These are phyloP conservation scores for Coriolopsis trogii DNA, from an alignment of 1,284 basidiomycete species.

Conservation along the genomic window DNA sequence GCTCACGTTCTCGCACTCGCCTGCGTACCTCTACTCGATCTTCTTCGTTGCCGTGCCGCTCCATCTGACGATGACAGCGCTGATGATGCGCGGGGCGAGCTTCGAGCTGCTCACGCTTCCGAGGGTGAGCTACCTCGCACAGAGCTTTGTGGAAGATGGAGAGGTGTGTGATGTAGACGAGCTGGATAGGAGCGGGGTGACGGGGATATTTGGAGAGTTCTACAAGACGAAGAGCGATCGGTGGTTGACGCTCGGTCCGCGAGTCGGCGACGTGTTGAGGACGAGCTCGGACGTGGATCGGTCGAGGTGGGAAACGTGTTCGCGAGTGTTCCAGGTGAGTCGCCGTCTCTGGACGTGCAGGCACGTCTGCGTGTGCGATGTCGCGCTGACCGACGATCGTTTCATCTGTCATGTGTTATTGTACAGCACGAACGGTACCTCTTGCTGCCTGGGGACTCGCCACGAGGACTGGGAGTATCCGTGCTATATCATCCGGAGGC, in stretches of 20 bases:
- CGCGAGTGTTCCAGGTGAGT: slow-evolving; percentile 31
- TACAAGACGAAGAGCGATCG: slow-evolving; percentile 29
- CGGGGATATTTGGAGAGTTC: slow-evolving; percentile 36
- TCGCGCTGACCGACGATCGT: no score
- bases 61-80: slow-evolving; percentile 29
- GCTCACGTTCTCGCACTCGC: slow-evolving; percentile 33
- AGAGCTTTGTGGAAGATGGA: slow-evolving; percentile 21
- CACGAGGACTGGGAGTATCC: slow-evolving; percentile 17
- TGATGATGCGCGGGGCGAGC: slow-evolving; percentile 34
- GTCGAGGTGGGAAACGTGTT: slow-evolving; percentile 29
- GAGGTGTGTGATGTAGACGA: slow-evolving; percentile 25
- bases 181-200: slow-evolving; percentile 23
- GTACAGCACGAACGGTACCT: slow-evolving; percentile 33
- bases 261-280: slow-evolving; percentile 29
- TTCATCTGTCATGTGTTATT: no score
- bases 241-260: slow-evolving; percentile 29
- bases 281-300: slow-evolving; percentile 20
- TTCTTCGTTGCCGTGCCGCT: slow-evolving; percentile 31
- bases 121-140: slow-evolving; percentile 29
- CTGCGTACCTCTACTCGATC: slow-evolving; percentile 34
- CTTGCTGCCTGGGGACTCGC: slow-evolving; percentile 27
- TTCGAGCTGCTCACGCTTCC: slow-evolving; percentile 37
- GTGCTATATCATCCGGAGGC: slow-evolving; percentile 33
- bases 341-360: background rate
- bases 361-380: no score